Conservation (phyloP, 2,329 filamentous ascomycete genomes). For the Venturia effusa region DNA sequence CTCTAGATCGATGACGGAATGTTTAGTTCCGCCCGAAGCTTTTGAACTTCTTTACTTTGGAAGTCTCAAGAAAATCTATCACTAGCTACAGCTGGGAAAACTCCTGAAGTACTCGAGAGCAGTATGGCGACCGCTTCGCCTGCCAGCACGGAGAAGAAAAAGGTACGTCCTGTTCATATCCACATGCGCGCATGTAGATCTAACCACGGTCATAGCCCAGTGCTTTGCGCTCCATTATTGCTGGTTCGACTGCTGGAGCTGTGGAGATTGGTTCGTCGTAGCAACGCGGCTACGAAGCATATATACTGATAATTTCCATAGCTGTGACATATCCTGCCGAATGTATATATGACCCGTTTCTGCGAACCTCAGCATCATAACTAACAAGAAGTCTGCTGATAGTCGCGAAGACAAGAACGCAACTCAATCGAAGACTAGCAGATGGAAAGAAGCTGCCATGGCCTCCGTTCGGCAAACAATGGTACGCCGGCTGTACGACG, state of each 20-base stretch:
- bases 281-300: not conserved
- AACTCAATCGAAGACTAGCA: slow-evolving; percentile 76
- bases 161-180: slow-evolving; percentile 15
- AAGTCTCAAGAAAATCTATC: too few species aligned
- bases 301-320: slow-evolving; percentile 24
- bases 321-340: slow-evolving; percentile 91
- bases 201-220: slow-evolving; percentile 47
- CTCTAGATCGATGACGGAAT: not conserved
- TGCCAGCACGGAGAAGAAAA: slow-evolving; percentile 22
- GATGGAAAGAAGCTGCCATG: slow-evolving; percentile 82
- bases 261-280: slow-evolving; percentile 68
- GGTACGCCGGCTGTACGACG: slow-evolving; percentile 97
- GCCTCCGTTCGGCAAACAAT: slow-evolving; percentile 86
- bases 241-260: slow-evolving; percentile 85
- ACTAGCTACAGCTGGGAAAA: not conserved
- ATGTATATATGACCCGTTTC: slow-evolving; percentile 43
- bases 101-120: slow-evolving; percentile 1
- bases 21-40: too few species aligned
- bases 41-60: too few species aligned
- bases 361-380: slow-evolving; percentile 4
- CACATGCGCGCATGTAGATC: not conserved
- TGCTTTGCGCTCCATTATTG: slow-evolving; percentile 77
- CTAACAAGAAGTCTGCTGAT: slow-evolving; percentile 9
- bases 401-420: slow-evolving; percentile 91
- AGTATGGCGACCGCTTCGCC: slow-evolving; percentile 18